A percentile compares a stretch with the other conserved stretches of the same genome.
Evolutionary conservation across 768 basidiomycete genomes (phyloP).

Genomic region (Lepiota venenata): DNA sequence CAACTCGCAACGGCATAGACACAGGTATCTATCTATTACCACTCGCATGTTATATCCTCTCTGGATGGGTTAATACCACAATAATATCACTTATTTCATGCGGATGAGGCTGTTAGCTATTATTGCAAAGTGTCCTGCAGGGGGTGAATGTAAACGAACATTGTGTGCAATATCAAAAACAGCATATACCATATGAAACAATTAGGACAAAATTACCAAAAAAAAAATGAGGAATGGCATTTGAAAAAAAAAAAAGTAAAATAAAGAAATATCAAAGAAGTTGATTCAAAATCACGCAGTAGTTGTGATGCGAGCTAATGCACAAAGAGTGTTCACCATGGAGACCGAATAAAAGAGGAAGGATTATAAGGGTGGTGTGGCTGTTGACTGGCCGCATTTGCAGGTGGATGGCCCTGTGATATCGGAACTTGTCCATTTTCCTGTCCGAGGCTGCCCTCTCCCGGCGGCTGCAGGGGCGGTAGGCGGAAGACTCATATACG

Average conservation of each 20-base stretch:
- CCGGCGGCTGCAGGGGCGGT: constrained; percentile 27
- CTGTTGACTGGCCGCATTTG: constrained; percentile 31
- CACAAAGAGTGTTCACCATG: constrained; percentile 40
- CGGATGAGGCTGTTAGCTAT: not conserved
- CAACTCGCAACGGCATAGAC: constrained; percentile 52
- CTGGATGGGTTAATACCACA: constrained; percentile 9
- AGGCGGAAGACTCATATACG: constrained; percentile 27
- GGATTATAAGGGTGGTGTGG: constrained; percentile 12
- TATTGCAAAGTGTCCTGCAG: not conserved
- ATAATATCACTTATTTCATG: constrained; percentile 15
- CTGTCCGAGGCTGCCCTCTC: constrained; percentile 45
- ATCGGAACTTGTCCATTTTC: constrained; percentile 38
- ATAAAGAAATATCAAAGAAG: constrained; percentile 31
- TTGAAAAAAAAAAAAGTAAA: constrained; percentile 19
- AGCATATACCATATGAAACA: constrained; percentile 36
- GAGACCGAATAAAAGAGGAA: constrained; percentile 40
- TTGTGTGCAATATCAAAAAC: constrained; percentile 27
- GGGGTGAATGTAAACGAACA: constrained; percentile 15
- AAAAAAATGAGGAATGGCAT: constrained; percentile 16
- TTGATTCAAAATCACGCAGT: constrained; percentile 25
- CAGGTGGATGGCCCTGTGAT: constrained; percentile 27
- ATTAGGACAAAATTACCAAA: constrained; percentile 25
- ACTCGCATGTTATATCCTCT: not conserved
- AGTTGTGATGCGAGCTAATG: constrained; percentile 19
- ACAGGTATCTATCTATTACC: constrained; percentile 12